Evolutionary conservation across 2,329 filamentous ascomycete genomes (phyloP).

Genomic region (Fusarium tupiense): DNA sequence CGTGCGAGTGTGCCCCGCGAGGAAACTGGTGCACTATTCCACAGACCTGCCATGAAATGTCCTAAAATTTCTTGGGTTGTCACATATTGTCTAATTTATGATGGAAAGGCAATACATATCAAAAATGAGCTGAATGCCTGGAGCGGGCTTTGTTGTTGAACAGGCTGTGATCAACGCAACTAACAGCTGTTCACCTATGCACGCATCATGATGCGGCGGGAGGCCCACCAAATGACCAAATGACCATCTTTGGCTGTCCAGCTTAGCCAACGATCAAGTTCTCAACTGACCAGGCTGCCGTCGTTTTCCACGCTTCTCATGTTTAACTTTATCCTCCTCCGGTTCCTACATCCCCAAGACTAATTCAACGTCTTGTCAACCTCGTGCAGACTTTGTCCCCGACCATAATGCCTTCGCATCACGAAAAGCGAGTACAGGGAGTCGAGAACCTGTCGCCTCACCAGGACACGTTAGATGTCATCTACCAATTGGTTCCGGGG

Average conservation of each 20-base stretch:
- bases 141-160: neutral
- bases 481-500: neutral
- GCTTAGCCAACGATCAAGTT: neutral
- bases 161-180: neutral
- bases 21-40: neutral
- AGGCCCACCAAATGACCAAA: neutral
- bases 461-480: neutral
- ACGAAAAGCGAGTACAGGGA: neutral
- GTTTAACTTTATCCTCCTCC: neutral
- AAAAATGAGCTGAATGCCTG: neutral
- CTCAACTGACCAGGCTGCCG: neutral
- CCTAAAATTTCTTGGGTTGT: neutral
- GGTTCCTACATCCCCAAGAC: too few species aligned
- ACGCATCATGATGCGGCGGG: neutral
- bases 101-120: neutral
- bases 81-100: neutral
- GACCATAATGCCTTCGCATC: neutral
- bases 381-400: neutral
- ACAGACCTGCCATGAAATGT: neutral
- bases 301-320: neutral
- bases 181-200: neutral
- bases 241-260: neutral
- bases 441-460: neutral
- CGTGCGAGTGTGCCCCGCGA: neutral
- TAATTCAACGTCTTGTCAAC: neutral